Conservation (phyloP, 148 eudicot species). For the Bassia scoparia region DNA sequence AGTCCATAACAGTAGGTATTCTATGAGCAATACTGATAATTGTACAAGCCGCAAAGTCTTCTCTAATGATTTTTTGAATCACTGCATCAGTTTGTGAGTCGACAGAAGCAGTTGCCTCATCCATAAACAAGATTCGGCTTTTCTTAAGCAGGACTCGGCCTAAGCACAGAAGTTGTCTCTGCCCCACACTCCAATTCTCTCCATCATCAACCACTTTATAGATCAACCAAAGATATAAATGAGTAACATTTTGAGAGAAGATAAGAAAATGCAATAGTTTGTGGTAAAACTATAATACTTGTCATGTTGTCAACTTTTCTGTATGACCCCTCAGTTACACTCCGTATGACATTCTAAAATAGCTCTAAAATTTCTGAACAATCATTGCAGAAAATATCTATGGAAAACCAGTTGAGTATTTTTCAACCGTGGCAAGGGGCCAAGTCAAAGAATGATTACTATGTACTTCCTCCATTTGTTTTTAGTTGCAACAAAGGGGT, state of each 20-base stretch:
- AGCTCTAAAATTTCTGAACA: too few species aligned
- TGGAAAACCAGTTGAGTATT: neutral
- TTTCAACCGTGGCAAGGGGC: neutral
- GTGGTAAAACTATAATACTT: neutral
- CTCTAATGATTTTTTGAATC: constrained; percentile 82
- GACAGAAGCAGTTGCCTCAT: constrained; percentile 97
- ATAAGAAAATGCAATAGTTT: neutral
- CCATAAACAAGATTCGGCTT: constrained; percentile 83
- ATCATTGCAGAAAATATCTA: too few species aligned
- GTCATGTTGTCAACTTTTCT: neutral
- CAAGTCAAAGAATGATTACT: neutral
- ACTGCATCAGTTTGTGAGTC: constrained; percentile 93
- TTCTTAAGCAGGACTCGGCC: constrained; percentile 87
- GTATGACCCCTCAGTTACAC: neutral
- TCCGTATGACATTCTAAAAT: neutral
- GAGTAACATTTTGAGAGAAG: neutral
- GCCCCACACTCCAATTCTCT: constrained; percentile 97
- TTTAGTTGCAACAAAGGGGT: too few species aligned
- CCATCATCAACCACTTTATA: constrained; percentile 70
- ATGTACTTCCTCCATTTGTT: too few species aligned
- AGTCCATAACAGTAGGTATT: constrained; percentile 97
- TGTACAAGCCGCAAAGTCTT: constrained; percentile 76
- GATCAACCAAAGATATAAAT: neutral
- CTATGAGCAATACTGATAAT: constrained; percentile 98
- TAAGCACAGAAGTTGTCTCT: constrained; percentile 87